Evolutionary conservation across 768 basidiomycete species (phyloP).

Genomic region (Chlorophyllum brunneum): DNA sequence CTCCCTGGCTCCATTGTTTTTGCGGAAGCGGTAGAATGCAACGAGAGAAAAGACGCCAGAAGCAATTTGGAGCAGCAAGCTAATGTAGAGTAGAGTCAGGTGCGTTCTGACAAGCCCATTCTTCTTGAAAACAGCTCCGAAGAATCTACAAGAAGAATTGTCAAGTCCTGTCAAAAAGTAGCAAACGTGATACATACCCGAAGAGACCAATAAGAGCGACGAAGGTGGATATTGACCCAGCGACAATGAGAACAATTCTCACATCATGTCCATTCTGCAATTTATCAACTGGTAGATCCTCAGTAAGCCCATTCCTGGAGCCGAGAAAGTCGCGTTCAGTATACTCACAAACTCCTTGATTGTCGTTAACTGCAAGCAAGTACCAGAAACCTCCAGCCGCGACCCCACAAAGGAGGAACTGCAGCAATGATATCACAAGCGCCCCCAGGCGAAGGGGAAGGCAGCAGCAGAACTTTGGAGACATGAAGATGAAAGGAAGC

Average conservation of each 20-base stretch:
- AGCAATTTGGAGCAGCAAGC: conserved; percentile 27
- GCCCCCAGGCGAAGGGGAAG: conserved; percentile 41
- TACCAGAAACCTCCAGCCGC: conserved; percentile 30
- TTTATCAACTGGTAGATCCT: conserved; percentile 19
- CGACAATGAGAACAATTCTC: conserved; percentile 28
- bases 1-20: conserved; percentile 15
- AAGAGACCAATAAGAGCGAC: conserved; percentile 30
- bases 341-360: conserved; percentile 16
- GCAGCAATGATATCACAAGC: conserved; percentile 34
- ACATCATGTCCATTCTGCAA: conserved; percentile 19
- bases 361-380: conserved; percentile 21
- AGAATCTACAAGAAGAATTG: conserved; percentile 24
- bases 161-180: not conserved
- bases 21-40: conserved; percentile 27
- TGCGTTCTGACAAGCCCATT: conserved; percentile 31
- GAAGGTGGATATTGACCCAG: conserved; percentile 28
- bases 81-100: conserved; percentile 25
- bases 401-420: conserved; percentile 31
- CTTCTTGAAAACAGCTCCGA: conserved; percentile 36
- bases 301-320: not conserved
- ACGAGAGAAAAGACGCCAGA: conserved; percentile 29
- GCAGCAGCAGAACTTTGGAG: conserved; percentile 39
- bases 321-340: not conserved
- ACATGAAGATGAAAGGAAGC: conserved; percentile 21
- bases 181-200: conserved; percentile 24